Conservation (phyloP, 306 rosid species). For the Coriaria nepalensis region DNA sequence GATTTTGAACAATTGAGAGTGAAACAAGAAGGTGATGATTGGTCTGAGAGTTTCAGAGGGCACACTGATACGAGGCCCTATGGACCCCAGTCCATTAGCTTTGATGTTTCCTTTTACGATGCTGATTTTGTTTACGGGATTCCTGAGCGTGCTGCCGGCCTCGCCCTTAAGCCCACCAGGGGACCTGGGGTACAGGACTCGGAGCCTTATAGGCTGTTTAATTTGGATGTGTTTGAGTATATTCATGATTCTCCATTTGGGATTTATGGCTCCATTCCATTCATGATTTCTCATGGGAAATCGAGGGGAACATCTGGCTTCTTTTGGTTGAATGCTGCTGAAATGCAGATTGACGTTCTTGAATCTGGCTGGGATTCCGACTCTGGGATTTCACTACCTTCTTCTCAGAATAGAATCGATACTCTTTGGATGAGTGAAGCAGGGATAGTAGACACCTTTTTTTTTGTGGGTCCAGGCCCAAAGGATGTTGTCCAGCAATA, state of each 20-base stretch:
- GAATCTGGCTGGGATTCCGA: conserved; percentile 78
- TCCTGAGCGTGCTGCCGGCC: conserved; percentile 72
- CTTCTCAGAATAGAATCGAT: conserved; percentile 50
- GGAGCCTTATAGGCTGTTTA: conserved; percentile 81
- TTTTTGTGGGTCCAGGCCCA: conserved; percentile 72
- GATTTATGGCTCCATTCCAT: conserved; percentile 77
- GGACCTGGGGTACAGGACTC: conserved; percentile 77
- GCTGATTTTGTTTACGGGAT: conserved; percentile 86
- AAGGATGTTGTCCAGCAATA: conserved; percentile 81
- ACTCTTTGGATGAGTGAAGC: conserved; percentile 95
- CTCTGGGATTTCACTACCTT: conserved; percentile 50
- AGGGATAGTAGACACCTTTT: conserved; percentile 71
- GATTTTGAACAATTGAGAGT: conserved; percentile 67
- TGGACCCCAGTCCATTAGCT: conserved; percentile 89
- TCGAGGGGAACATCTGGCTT: conserved; percentile 58
- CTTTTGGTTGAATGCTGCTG: conserved; percentile 93
- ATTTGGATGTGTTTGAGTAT: conserved; percentile 83
- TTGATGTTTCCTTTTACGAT: conserved; percentile 68
- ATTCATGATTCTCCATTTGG: conserved; percentile 78
- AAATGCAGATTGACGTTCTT: conserved; percentile 95
- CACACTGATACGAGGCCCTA: conserved; percentile 68
- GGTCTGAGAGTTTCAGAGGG: conserved; percentile 64
- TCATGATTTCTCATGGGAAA: conserved; percentile 87
- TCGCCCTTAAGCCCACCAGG: conserved; percentile 64
- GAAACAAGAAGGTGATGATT: conserved; percentile 58